These are phyloP conservation scores for Boletus subparvulus DNA, from an alignment of 768 basidiomycete species.

Conservation along the genomic window DNA sequence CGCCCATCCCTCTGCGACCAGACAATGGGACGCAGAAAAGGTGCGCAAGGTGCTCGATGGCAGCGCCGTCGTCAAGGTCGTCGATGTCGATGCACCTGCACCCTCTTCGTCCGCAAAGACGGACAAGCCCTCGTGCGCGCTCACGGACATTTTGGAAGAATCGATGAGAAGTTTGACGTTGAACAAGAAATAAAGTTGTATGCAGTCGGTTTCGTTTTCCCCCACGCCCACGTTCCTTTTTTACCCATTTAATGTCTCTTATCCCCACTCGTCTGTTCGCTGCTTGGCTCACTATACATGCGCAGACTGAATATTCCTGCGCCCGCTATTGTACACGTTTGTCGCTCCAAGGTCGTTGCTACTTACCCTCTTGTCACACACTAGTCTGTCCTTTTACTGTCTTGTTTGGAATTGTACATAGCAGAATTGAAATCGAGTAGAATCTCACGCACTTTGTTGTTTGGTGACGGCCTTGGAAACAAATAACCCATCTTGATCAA, in stretches of 20 bases:
- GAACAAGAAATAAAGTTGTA: conserved; percentile 44
- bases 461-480: conserved; percentile 27
- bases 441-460: conserved; percentile 21
- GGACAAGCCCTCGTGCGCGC: conserved; percentile 21
- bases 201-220: background rate
- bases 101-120: conserved; percentile 9
- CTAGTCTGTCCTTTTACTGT: conserved; percentile 9
- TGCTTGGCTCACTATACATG: conserved; percentile 2
- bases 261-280: conserved; percentile 19
- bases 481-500: conserved; percentile 9
- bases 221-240: background rate
- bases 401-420: conserved; percentile 20
- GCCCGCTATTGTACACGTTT: conserved; percentile 2
- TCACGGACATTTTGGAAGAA: conserved; percentile 57
- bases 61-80: conserved; percentile 73
- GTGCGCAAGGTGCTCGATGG: conserved; percentile 81
- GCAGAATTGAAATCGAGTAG: conserved; percentile 4
- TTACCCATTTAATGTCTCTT: conserved; percentile 13
- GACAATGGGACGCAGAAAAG: conserved; percentile 70
- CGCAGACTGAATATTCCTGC: conserved; percentile 3
- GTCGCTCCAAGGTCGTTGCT: background rate
- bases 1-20: conserved; percentile 22
- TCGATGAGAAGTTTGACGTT: conserved; percentile 67
- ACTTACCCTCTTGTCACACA: conserved; percentile 14
- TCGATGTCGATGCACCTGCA: conserved; percentile 59